Conservation (phyloP, 805 yeast genomes). For the Cyberlindnera euphorbiiphila region DNA sequence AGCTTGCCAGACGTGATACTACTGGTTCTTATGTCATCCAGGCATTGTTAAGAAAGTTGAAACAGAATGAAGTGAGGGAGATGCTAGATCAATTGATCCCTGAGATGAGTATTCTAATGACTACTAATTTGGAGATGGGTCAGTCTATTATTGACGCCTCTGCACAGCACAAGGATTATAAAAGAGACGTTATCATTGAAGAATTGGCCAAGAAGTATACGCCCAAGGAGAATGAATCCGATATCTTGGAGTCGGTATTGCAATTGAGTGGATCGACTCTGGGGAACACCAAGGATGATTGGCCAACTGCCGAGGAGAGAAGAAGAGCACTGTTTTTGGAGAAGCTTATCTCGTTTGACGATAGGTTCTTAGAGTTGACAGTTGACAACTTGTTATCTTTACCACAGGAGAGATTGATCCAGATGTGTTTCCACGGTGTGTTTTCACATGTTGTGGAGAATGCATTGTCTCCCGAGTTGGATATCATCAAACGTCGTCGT, state of each 20-base stretch:
- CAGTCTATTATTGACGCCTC: slow-evolving; percentile 66
- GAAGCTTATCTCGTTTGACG: slow-evolving; percentile 65
- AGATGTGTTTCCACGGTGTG: slow-evolving; percentile 85
- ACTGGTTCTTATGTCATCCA: slow-evolving; percentile 81
- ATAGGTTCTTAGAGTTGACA: slow-evolving; percentile 50
- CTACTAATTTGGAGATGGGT: slow-evolving; percentile 69
- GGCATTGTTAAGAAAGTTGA: slow-evolving; percentile 60
- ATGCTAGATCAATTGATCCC: slow-evolving; percentile 67
- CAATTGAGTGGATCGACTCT: slow-evolving; percentile 65
- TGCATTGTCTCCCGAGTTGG: slow-evolving; percentile 48
- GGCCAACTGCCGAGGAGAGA: slow-evolving; percentile 92
- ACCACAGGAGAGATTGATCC: slow-evolving; percentile 56
- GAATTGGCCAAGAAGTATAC: slow-evolving; percentile 44
- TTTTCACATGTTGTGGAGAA: slow-evolving; percentile 85
- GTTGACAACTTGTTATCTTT: slow-evolving; percentile 58
- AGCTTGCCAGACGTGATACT: slow-evolving; percentile 75
- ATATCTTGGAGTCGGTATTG: slow-evolving; percentile 63
- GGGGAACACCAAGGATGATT: slow-evolving; percentile 79
- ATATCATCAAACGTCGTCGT: slow-evolving; percentile 56
- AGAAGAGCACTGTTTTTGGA: slow-evolving; percentile 73
- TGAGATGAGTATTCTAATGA: slow-evolving; percentile 54
- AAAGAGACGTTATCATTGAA: slow-evolving; percentile 54
- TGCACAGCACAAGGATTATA: slow-evolving; percentile 49
- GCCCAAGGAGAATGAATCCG: slow-evolving; percentile 32
- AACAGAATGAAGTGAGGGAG: slow-evolving; percentile 55